These are phyloP conservation scores for Termitomyces sp. DNA, from an alignment of 768 basidiomycete species.

Conservation along the genomic window DNA sequence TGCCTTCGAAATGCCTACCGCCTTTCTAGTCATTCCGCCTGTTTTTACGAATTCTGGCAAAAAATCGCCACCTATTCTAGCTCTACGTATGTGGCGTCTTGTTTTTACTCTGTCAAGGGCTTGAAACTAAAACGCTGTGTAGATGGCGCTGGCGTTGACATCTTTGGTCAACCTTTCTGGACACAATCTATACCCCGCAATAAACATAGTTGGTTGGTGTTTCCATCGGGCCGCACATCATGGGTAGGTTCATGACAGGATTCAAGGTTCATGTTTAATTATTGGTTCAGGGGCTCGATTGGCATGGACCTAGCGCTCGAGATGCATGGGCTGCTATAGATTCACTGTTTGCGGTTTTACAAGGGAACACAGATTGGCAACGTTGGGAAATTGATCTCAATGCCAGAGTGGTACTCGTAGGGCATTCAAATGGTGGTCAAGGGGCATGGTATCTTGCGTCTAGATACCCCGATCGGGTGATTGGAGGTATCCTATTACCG, in stretches of 20 bases:
- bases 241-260: slow-evolving; percentile 52
- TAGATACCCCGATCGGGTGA: slow-evolving; percentile 71
- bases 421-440: slow-evolving; percentile 94
- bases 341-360: slow-evolving; percentile 49
- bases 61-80: slow-evolving; percentile 50
- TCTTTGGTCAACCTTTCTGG: slow-evolving; percentile 56
- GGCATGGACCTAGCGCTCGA: slow-evolving; percentile 80
- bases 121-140: not conserved
- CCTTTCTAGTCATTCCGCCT: slow-evolving; percentile 60
- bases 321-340: slow-evolving; percentile 68
- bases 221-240: slow-evolving; percentile 80
- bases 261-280: not conserved
- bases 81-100: slow-evolving; percentile 49
- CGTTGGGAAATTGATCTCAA: slow-evolving; percentile 33
- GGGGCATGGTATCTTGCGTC: slow-evolving; percentile 80
- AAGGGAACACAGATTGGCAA: slow-evolving; percentile 31
- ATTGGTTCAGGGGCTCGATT: slow-evolving; percentile 71
- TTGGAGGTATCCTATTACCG: slow-evolving; percentile 43
- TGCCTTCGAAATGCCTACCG: slow-evolving; percentile 48
- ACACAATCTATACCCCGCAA: slow-evolving; percentile 56
- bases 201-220: slow-evolving; percentile 65
- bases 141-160: slow-evolving; percentile 90
- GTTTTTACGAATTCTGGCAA: slow-evolving; percentile 22
- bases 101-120: not conserved
- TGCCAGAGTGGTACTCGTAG: slow-evolving; percentile 62